Evolutionary conservation across 352 stramenopile species (phyloP).

Genomic region (Thalassiosira hispida): DNA sequence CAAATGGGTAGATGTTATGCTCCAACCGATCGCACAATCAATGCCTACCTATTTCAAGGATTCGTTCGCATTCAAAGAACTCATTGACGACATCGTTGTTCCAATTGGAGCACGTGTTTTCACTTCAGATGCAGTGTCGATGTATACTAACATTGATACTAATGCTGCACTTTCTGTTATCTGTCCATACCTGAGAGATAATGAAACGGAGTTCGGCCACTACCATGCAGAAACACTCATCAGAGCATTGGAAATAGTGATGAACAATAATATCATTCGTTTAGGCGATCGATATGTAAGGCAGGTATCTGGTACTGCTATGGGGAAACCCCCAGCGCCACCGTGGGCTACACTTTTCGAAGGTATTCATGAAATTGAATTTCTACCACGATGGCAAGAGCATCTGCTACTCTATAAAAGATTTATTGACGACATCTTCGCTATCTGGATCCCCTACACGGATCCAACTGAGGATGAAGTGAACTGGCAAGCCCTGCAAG

Average conservation of each 20-base stretch:
- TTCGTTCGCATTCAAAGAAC: slow-evolving; percentile 30
- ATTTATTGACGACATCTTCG: slow-evolving; percentile 45
- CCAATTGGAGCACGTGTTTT: slow-evolving; percentile 15
- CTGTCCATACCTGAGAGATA: slow-evolving; percentile 2
- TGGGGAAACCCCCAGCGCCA: slow-evolving; percentile 26
- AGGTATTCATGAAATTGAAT: slow-evolving; percentile 26
- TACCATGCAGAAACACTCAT: slow-evolving; percentile 9
- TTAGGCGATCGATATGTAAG: slow-evolving; percentile 14
- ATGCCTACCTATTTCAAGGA: slow-evolving; percentile 40
- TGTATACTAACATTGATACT: slow-evolving; percentile 57
- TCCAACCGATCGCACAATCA: slow-evolving; percentile 21
- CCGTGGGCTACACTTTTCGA: slow-evolving; percentile 9
- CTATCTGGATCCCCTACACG: slow-evolving; percentile 12
- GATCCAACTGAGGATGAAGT: background rate
- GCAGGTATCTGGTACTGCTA: slow-evolving; percentile 21
- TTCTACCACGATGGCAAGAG: background rate
- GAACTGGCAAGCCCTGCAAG: slow-evolving; percentile 17
- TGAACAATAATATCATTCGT: slow-evolving; percentile 22
- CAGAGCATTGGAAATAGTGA: slow-evolving; percentile 16
- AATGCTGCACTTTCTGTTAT: slow-evolving; percentile 17
- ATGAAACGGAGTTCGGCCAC: background rate
- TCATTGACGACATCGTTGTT: background rate
- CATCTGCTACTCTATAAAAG: background rate
- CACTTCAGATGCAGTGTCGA: slow-evolving; percentile 37
- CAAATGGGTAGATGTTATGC: slow-evolving; percentile 16